phyloP scores from a whole-genome alignment of 495 filamentous ascomycete species.

The Hypoxylon crocopeplum region DNA sequence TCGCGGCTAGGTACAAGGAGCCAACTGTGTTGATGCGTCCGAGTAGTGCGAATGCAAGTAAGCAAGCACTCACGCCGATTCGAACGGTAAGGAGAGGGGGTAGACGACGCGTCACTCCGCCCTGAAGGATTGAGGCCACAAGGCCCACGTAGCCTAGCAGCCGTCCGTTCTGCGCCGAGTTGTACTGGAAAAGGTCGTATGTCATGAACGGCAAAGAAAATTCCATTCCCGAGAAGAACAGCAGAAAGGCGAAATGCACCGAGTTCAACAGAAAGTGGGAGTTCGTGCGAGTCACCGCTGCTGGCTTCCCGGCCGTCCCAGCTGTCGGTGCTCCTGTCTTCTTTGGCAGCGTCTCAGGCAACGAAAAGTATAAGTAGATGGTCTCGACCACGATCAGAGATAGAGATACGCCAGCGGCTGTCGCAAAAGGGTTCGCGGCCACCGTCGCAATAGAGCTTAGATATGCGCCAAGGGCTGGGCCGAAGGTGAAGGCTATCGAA shows the following conservation, averaged over 20 bases:
- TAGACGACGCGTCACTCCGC: constrained; percentile 78
- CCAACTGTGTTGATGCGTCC: constrained; percentile 67
- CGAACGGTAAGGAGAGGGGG: constrained; percentile 80
- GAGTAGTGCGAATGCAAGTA: constrained; percentile 80
- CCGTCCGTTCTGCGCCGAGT: constrained; percentile 79
- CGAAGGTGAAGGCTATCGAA: constrained; percentile 95
- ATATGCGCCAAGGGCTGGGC: constrained; percentile 87
- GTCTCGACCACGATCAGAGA: constrained; percentile 85
- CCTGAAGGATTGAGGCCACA: constrained; percentile 89
- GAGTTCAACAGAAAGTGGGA: constrained; percentile 82
- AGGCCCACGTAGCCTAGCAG: constrained; percentile 93
- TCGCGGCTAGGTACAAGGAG: constrained; percentile 80
- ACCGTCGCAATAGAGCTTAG: constrained; percentile 76
- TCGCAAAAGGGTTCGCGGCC: constrained; percentile 89
- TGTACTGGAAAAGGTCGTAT: constrained; percentile 85
- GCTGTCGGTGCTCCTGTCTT: constrained; percentile 43
- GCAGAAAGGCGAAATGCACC: constrained; percentile 87
- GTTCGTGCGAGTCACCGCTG: constrained; percentile 67
- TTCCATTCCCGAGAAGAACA: constrained; percentile 97
- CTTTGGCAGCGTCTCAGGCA: constrained; percentile 86
- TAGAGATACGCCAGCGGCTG: constrained; percentile 84
- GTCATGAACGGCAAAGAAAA: constrained; percentile 97
- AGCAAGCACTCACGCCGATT: constrained; percentile 77
- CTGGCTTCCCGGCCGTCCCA: constrained; percentile 30
- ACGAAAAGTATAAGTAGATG: constrained; percentile 79